Base-by-base conservation (phyloP, 441 rosid genomes). In the Jatropha multifida region DNA sequence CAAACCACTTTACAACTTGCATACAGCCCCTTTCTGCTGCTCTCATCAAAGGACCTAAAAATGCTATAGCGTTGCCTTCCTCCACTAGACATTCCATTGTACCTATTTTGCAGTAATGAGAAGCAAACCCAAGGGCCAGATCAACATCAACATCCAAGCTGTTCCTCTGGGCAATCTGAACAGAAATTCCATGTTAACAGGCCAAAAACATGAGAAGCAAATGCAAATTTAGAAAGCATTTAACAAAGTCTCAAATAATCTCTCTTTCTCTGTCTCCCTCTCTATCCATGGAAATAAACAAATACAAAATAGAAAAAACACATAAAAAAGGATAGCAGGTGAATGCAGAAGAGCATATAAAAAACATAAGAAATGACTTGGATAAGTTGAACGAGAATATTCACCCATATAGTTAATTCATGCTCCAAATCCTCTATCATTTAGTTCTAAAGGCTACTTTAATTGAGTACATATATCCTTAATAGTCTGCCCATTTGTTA, bases 61-160 rank as follows among this genome's bases (percentile, higher is more conserved):
- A 94, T 37, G 96, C 90, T 76, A 89, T 87, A 55, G 97, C 97
- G 55, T 94, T 85, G 63, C 98, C 98, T 78, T 94, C 98, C 83
- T 92, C 98, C 74, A 92, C 98, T 26, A 94, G 88, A 79, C 98
- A 94, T 80, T 92, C 96, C 98, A 94, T 94, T 5, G 98, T 92
- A 58, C 90, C 91, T 10, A 94, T 89, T 83, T 94, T 94, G 81
- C 97, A 83, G 68, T 92, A 94, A 80, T 92, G 97, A 9, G 97
- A 89, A 37, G 98, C 98, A 75, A 92, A 94, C 48, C 98, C 93
- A 73, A 94, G 69, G 37, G 98, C 97, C 78, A 94, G 84, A 83
- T 94, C 98, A 2, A 90, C 94, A 84, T 94, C 98, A 55, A 94
- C 92, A 58, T 94, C 98, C 86, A 94, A 83, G 88, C 98, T 94